A percentile compares a stretch with the other conserved stretches of the same genome.
phyloP scores from a whole-genome alignment of 306 rosid species.

The Neltuma alba region DNA sequence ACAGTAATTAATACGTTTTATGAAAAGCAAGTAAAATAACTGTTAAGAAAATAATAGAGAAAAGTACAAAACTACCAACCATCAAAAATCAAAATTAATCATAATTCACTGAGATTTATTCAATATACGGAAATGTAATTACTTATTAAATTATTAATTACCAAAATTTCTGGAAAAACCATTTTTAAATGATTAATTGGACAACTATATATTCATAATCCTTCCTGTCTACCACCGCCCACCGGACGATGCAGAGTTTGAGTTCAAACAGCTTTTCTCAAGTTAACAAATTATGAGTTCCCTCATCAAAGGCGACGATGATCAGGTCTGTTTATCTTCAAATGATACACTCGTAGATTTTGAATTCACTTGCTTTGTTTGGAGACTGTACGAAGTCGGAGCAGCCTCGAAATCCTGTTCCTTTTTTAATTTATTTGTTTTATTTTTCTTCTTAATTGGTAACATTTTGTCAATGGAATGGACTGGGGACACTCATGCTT shows the following conservation, averaged over 20 bases:
- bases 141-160: too few species aligned
- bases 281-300: slow-evolving; percentile 40
- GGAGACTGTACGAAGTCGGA: background rate
- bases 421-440: background rate
- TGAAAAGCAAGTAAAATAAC: too few species aligned
- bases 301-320: slow-evolving; percentile 26
- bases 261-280: background rate
- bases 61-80: too few species aligned
- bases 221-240: background rate
- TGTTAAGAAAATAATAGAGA: too few species aligned
- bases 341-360: background rate
- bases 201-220: background rate
- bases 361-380: background rate
- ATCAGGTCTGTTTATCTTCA: slow-evolving; percentile 41
- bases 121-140: too few species aligned
- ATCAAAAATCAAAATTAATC: too few species aligned
- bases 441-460: background rate
- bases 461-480: background rate
- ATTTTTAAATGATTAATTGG: background rate
- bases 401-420: background rate
- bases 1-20: too few species aligned
- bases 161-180: too few species aligned
- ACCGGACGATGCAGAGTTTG: background rate
- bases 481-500: background rate
- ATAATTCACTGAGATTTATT: too few species aligned